phyloP scores from a whole-genome alignment of 2,329 filamentous ascomycete species.

The Aschersonia sp. region DNA sequence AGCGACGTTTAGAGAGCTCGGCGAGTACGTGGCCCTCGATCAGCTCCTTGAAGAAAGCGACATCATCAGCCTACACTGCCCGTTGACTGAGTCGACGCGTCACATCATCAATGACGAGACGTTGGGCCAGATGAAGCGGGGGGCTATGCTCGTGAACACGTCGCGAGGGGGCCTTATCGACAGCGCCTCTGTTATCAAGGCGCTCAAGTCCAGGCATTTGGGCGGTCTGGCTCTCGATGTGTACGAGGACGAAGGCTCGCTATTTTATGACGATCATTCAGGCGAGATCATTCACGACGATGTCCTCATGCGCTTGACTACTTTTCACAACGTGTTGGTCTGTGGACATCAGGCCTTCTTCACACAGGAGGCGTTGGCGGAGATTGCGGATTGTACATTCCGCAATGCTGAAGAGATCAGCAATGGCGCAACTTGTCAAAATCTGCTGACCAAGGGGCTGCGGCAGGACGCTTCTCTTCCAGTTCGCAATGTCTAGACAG shows the following conservation, averaged over 20 bases:
- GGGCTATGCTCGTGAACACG: slow-evolving; percentile 51
- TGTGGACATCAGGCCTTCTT: slow-evolving; percentile 59
- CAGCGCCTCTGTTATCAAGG: slow-evolving; percentile 42
- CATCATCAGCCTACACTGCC: slow-evolving; percentile 52
- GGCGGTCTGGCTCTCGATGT: slow-evolving; percentile 53
- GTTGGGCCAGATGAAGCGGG: slow-evolving; percentile 40
- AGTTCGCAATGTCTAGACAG: slow-evolving; percentile 7
- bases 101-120: slow-evolving; percentile 44
- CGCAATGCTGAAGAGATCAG: slow-evolving; percentile 36
- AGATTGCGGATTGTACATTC: slow-evolving; percentile 48
- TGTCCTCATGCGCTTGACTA: slow-evolving; percentile 49
- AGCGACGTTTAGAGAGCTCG: slow-evolving; percentile 31
- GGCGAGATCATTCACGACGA: slow-evolving; percentile 53
- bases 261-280: slow-evolving; percentile 54
- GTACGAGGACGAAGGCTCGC: slow-evolving; percentile 48
- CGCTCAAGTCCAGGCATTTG: slow-evolving; percentile 44
- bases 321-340: slow-evolving; percentile 53
- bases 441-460: slow-evolving; percentile 16
- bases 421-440: slow-evolving; percentile 15
- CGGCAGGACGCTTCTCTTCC: slow-evolving; percentile 5
- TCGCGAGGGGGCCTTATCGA: slow-evolving; percentile 52
- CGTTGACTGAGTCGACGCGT: slow-evolving; percentile 42
- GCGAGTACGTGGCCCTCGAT: slow-evolving; percentile 38
- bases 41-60: slow-evolving; percentile 40
- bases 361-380: slow-evolving; percentile 47